Base-by-base conservation (phyloP, 2,329 filamentous ascomycete species). In the Xylaria sp. region DNA sequence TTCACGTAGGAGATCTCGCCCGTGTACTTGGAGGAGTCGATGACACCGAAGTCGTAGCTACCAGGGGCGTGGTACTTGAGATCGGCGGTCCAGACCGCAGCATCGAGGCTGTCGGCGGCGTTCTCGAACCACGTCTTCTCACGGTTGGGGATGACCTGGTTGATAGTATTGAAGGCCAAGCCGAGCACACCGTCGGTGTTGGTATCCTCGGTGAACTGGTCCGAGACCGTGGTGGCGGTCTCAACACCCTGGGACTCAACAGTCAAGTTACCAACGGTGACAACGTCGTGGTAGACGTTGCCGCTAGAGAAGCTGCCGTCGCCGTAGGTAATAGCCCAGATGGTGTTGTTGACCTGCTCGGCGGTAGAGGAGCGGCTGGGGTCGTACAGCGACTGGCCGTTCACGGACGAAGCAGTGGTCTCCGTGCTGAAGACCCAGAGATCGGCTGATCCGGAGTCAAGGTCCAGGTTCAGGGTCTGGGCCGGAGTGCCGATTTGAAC, bases 11-110 rank as follows among this genome's bases (percentile, higher is more conserved):
- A 59, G 42, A 75, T 65, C 8, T 62, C 47, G 30, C 72, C 71
- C 1, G 63, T 68, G 66, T 69, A 67, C 42, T 67, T 67, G 6
- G 59, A 54, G 51, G 51, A 54, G 62, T 74, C 71, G 58, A 74
- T 68, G 63, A 61, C 69, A 44, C 73, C 73, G 59, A 75, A 75
- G 66, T 72, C 69, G 64, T 74, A 75, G 42, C 59, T 66, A 16
- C 73, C 73, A 50, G 71, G 66, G 60, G 51, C 1, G 19, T 35
- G 23, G n/a, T 37, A 35, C 62, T 68, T 66, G 54, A 72, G 64
- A 52, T 71, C 64, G 10, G 68, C 69, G 11, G 69, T 65, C 59
- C 68, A 72, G 53, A 72, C 10, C 23, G 67, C 63, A 9, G 58
- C 54, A 51, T 55, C 55, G 37, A 72, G 65, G 48, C 61, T 55